Base-by-base conservation (phyloP, 352 stramenopile genomes). In the Pythium biforme region DNA sequence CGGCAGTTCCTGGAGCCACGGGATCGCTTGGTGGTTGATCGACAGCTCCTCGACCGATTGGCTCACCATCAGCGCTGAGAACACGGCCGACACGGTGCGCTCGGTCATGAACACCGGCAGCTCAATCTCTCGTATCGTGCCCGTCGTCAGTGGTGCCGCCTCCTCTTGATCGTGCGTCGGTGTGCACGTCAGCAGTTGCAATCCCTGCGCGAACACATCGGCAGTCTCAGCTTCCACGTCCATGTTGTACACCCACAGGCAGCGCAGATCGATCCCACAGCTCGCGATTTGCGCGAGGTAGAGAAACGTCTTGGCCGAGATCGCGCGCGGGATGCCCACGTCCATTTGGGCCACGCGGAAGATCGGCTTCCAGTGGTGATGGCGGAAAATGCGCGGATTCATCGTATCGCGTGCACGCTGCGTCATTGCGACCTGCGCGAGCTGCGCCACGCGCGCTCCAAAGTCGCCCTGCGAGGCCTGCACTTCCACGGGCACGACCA, bases 221-320 rank as follows among this genome's bases (percentile, higher is more conserved):
- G 41, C 40, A 5, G 54, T 43, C 20, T 51, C 40, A 2, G 19
- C 26, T 33, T 43, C 54, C 1, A 60, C 20, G 19, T 41, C 29
- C 34, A 59, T 59, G 23, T 59, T 48, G 39, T 59, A 39, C 10
- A 59, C 19, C 52, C 52, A 50, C 23, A 59, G 10, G 25, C 17
- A 9, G 7, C 26, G 12, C 25, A 50, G 15, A 37, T 49, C 17
- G 19, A 59, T 49, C 0, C 52, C 52, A 10, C 39, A 59, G 11
- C 27, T 25, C 6, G 40, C 52, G 47, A 59, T 59, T 17, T 50
- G 34, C 23, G 52, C 27, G 34, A 59, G 52, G 17, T 40, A 33
- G 7, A 59, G 39, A 40, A 59, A 50, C 19, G 52, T 25, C 23
- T 59, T 59, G 52, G 52, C 37, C 25, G 52, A 59, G 52, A 59